These are phyloP conservation scores for Lasiodiplodia citricola DNA, from an alignment of 2,329 filamentous ascomycete genomes.

Conservation along the genomic window DNA sequence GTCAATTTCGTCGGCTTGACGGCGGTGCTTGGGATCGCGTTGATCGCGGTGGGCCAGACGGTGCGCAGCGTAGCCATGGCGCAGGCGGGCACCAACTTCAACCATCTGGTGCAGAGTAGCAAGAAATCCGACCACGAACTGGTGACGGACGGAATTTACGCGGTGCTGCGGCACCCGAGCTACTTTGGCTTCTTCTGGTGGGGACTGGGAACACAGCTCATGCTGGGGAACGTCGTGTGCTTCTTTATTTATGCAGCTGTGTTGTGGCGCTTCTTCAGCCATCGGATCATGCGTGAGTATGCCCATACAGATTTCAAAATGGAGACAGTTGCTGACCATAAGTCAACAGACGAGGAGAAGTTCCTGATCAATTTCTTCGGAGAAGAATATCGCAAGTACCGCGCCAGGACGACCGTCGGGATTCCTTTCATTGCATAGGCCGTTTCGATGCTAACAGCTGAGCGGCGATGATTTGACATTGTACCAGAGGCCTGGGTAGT, in stretches of 20 bases:
- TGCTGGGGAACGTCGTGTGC: constrained; percentile 84
- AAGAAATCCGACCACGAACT: constrained; percentile 75
- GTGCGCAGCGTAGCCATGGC: constrained; percentile 85
- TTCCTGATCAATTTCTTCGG: constrained; percentile 79
- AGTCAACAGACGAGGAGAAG: constrained; percentile 71
- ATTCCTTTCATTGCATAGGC: constrained; percentile 73
- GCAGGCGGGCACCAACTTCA: constrained; percentile 89
- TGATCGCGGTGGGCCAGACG: constrained; percentile 73
- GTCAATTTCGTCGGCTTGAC: constrained; percentile 47
- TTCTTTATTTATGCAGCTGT: constrained; percentile 74
- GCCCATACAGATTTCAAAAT: not conserved
- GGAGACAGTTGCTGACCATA: not conserved
- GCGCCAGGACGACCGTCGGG: constrained; percentile 70
- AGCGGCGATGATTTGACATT: not conserved
- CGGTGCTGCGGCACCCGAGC: constrained; percentile 77
- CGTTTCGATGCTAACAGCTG: too few relatives aligned
- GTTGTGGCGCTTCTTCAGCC: constrained; percentile 84
- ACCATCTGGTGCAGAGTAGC: constrained; percentile 75
- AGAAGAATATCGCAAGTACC: constrained; percentile 78
- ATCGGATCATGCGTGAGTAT: constrained; percentile 68
- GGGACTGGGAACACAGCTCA: constrained; percentile 91
- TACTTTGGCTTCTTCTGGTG: constrained; percentile 99
- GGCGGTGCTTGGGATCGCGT: constrained; percentile 61
- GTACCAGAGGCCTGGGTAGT: not conserved
- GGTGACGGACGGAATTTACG: constrained; percentile 84